Conservation (phyloP, 352 stramenopile species). For the Globisporangium emineosum region DNA sequence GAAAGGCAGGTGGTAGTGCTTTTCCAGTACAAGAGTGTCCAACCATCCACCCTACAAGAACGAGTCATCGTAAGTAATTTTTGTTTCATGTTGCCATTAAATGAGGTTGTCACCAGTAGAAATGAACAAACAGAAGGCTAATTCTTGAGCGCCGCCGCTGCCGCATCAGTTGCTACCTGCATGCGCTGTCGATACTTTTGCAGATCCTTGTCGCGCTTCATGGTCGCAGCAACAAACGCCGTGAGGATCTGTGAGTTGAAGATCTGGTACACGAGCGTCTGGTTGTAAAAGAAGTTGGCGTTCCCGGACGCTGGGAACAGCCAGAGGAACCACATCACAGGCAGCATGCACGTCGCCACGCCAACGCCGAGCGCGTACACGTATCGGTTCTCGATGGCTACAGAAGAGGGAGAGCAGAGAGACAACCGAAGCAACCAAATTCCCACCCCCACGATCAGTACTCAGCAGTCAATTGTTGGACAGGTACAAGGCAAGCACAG, state of each 20-base stretch:
- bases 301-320: constrained; percentile 81
- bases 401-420: constrained; percentile 5
- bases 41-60: not conserved
- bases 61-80: not conserved
- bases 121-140: not conserved
- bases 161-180: not conserved
- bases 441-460: too few relatives aligned
- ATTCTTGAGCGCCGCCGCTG: not conserved
- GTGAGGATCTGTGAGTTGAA: constrained; percentile 77
- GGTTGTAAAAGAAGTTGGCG: constrained; percentile 90
- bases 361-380: constrained; percentile 66
- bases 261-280: constrained; percentile 85
- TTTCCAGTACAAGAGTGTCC: not conserved
- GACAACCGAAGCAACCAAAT: not conserved
- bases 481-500: not conserved
- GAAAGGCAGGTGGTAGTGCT: constrained; percentile 35
- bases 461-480: not conserved
- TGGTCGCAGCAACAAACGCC: constrained; percentile 71
- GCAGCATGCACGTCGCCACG: constrained; percentile 70
- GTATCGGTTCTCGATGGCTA: constrained; percentile 78
- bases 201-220: constrained; percentile 84
- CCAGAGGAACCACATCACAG: constrained; percentile 88
- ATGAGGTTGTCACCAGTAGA: not conserved
- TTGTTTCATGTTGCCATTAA: not conserved
- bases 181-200: constrained; percentile 43